phyloP scores from a whole-genome alignment of 345 rosid genomes.

The Hypericum androsaemum region DNA sequence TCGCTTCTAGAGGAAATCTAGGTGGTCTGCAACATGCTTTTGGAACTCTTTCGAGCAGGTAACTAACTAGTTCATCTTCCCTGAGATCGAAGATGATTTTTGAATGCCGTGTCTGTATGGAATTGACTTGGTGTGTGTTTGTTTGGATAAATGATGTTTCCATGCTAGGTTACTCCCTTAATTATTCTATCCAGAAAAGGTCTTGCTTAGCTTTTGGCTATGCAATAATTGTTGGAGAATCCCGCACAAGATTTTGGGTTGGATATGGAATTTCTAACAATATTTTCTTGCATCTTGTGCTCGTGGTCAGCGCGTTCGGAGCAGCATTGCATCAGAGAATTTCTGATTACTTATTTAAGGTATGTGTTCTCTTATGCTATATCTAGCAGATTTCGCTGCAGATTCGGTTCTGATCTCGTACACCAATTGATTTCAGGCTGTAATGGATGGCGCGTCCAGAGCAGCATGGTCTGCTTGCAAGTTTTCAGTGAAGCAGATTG shows the following conservation, averaged over 20 bases:
- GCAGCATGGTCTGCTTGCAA: conserved; percentile 77
- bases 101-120: not conserved
- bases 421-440: no score
- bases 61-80: not conserved
- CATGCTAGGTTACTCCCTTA: no score
- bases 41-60: conserved; percentile 96
- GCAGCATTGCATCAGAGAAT: no score
- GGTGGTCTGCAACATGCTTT: conserved; percentile 60
- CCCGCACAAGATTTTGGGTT: no score
- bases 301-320: no score
- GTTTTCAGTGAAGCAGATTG: conserved; percentile 54
- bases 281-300: no score
- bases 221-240: no score
- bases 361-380: no score
- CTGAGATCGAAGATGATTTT: not conserved
- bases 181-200: no score
- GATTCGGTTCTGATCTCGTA: conserved; percentile 13
- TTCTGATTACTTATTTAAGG: no score
- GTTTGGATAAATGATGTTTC: not conserved
- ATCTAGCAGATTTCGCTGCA: not conserved
- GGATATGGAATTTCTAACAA: no score
- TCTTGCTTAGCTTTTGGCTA: no score
- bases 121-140: not conserved
- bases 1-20: conserved; percentile 49
- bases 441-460: conserved; percentile 77